phyloP scores from a whole-genome alignment of 192 early-diverging fungal genomes.

The Backusella psychrophila region DNA sequence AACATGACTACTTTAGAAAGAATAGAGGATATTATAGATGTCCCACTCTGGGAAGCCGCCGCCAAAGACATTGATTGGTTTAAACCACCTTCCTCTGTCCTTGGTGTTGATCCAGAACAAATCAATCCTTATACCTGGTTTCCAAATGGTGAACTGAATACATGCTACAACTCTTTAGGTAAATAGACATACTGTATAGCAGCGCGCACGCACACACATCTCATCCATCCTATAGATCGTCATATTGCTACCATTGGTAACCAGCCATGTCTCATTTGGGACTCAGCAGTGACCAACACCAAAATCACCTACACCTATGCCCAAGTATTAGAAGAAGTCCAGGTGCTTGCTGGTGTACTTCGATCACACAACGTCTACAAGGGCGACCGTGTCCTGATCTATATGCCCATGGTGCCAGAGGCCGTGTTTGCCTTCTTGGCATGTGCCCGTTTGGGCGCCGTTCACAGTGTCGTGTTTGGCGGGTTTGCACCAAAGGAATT shows the following conservation, averaged over 20 bases:
- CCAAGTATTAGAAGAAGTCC: slow-evolving; percentile 68
- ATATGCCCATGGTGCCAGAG: slow-evolving; percentile 85
- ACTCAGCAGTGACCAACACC: slow-evolving; percentile 63
- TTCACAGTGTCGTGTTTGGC: slow-evolving; percentile 82
- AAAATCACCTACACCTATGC: slow-evolving; percentile 59
- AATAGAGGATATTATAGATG: slow-evolving; percentile 7
- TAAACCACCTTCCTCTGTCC: slow-evolving; percentile 13
- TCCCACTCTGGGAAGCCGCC: slow-evolving; percentile 17
- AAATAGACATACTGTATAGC: too few relatives aligned
- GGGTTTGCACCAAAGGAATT: slow-evolving; percentile 76
- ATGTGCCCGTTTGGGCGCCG: slow-evolving; percentile 78
- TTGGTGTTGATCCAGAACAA: background rate
- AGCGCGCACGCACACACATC: too few relatives aligned
- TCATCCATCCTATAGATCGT: slow-evolving; percentile 54
- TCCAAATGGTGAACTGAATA: slow-evolving; percentile 69
- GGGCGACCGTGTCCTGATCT: slow-evolving; percentile 78
- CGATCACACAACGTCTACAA: slow-evolving; percentile 54
- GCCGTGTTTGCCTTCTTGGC: slow-evolving; percentile 84
- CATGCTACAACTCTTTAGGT: slow-evolving; percentile 67
- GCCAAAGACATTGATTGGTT: slow-evolving; percentile 24
- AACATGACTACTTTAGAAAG: background rate
- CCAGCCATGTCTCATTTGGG: slow-evolving; percentile 71
- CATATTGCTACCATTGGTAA: slow-evolving; percentile 60
- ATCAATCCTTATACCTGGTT: slow-evolving; percentile 59
- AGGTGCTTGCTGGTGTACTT: slow-evolving; percentile 65